Conservation (phyloP, 768 basidiomycete species). For the Phylloporus rhodoxanthus region DNA sequence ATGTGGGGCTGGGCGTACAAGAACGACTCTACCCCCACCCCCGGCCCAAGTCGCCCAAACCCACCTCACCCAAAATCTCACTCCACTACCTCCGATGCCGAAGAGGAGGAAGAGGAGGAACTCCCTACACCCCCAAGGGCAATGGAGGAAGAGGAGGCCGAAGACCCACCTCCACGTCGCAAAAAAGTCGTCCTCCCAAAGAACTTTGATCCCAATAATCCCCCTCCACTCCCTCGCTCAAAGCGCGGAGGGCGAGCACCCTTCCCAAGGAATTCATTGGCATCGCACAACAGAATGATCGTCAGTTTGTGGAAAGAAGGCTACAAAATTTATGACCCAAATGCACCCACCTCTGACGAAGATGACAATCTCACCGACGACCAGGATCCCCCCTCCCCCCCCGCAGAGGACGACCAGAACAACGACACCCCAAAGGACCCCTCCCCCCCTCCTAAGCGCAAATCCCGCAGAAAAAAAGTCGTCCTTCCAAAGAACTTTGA, state of each 20-base stretch:
- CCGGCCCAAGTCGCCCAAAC: slow-evolving; percentile 7
- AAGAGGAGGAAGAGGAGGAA: slow-evolving; percentile 40
- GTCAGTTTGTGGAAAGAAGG: slow-evolving; percentile 13
- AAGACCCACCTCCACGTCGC: slow-evolving; percentile 20
- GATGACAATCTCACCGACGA: background rate
- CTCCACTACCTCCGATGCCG: slow-evolving; percentile 25
- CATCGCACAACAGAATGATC: slow-evolving; percentile 1
- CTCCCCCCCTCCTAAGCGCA: background rate
- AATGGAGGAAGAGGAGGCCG: slow-evolving; percentile 61
- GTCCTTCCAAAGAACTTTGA: slow-evolving; percentile 17
- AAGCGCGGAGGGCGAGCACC: slow-evolving; percentile 6
- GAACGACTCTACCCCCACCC: slow-evolving; percentile 22
- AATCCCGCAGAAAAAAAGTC: slow-evolving; percentile 4
- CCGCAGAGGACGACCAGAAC: background rate
- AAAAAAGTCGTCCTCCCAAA: slow-evolving; percentile 11
- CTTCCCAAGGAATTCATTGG: background rate
- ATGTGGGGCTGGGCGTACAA: slow-evolving; percentile 86
- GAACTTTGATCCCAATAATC: slow-evolving; percentile 10
- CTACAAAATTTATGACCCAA: slow-evolving; percentile 16
- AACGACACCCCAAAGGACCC: background rate
- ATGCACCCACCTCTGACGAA: slow-evolving; percentile 19
- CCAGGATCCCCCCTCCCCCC: no score
- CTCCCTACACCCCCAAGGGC: slow-evolving; percentile 42
- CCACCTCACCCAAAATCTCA: background rate
- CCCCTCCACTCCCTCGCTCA: slow-evolving; percentile 13